A percentile compares a stretch with the other conserved stretches of the same genome.
These are phyloP conservation scores for Amanita thiersii DNA, from an alignment of 768 basidiomycete species.

Conservation along the genomic window DNA sequence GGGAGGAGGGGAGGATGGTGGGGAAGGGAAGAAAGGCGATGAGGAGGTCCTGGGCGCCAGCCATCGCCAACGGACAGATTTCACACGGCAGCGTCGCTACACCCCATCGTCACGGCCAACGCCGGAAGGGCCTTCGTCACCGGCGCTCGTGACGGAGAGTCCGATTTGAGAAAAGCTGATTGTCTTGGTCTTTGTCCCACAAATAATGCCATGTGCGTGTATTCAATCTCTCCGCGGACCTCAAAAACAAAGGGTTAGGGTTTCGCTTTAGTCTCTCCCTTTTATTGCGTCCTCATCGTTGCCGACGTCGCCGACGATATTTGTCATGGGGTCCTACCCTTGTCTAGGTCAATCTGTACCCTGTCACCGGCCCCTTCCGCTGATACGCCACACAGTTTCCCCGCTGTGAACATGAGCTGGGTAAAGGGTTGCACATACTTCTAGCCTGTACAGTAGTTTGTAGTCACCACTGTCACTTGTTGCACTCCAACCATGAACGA, in stretches of 20 bases:
- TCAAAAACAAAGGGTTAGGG: slow-evolving; percentile 1
- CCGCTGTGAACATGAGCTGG: neutral
- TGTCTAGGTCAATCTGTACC: neutral
- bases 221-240: neutral
- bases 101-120: slow-evolving; percentile 50
- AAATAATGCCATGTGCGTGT: neutral
- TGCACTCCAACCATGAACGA: slow-evolving; percentile 16
- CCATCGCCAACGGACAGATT: slow-evolving; percentile 48
- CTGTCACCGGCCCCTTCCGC: neutral
- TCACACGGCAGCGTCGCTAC: slow-evolving; percentile 50
- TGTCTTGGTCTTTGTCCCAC: neutral
- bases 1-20: slow-evolving; percentile 25
- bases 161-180: slow-evolving; percentile 24
- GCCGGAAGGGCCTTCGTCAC: slow-evolving; percentile 50
- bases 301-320: slow-evolving; percentile 5
- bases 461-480: slow-evolving; percentile 2
- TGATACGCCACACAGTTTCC: neutral
- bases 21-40: slow-evolving; percentile 28
- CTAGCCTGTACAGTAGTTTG: neutral
- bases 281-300: slow-evolving; percentile 5
- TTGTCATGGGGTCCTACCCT: neutral
- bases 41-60: slow-evolving; percentile 40
- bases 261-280: neutral
- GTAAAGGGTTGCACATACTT: slow-evolving; percentile 1
- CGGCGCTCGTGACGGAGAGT: slow-evolving; percentile 48